These are phyloP conservation scores for Hypholoma sublateritium DNA, from an alignment of 768 basidiomycete species.

Conservation along the genomic window DNA sequence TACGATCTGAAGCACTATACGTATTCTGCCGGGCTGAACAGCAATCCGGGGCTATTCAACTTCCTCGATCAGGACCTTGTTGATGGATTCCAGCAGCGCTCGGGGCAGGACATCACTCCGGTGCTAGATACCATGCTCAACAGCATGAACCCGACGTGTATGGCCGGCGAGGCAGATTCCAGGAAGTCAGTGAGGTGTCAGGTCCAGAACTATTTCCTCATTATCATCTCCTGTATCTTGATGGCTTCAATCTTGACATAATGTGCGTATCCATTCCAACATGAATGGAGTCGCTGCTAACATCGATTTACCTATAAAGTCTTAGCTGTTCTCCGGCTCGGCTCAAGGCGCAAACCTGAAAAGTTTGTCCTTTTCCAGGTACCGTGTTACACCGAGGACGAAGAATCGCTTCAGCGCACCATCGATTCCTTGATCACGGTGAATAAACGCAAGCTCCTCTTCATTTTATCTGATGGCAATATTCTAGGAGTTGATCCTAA, in stretches of 20 bases:
- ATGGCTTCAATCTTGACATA: slow-evolving; percentile 80
- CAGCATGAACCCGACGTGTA: slow-evolving; percentile 48
- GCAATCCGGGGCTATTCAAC: slow-evolving; percentile 44
- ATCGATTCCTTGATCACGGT: slow-evolving; percentile 89
- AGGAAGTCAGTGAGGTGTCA: slow-evolving; percentile 74
- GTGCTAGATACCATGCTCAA: slow-evolving; percentile 59
- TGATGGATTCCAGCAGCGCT: slow-evolving; percentile 72
- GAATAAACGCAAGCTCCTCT: slow-evolving; percentile 88
- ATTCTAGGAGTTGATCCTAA: slow-evolving; percentile 90
- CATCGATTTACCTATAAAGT: slow-evolving; percentile 48
- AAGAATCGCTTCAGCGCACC: slow-evolving; percentile 88
- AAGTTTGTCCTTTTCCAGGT: slow-evolving; percentile 94
- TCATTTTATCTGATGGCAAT: slow-evolving; percentile 94
- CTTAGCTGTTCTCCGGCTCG: slow-evolving; percentile 87
- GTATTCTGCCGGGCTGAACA: slow-evolving; percentile 57
- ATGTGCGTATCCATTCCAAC: slow-evolving; percentile 51
- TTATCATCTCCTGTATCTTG: slow-evolving; percentile 73
- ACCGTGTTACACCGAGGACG: slow-evolving; percentile 95
- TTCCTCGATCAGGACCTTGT: slow-evolving; percentile 71
- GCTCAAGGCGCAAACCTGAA: slow-evolving; percentile 78
- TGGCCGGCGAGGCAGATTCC: slow-evolving; percentile 75
- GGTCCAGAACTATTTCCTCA: slow-evolving; percentile 81
- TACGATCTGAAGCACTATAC: slow-evolving; percentile 92
- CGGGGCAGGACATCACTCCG: slow-evolving; percentile 83
- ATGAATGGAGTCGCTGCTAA: background rate